phyloP scores from a whole-genome alignment of 345 rosid species.

The Capsella bursapastoris region DNA sequence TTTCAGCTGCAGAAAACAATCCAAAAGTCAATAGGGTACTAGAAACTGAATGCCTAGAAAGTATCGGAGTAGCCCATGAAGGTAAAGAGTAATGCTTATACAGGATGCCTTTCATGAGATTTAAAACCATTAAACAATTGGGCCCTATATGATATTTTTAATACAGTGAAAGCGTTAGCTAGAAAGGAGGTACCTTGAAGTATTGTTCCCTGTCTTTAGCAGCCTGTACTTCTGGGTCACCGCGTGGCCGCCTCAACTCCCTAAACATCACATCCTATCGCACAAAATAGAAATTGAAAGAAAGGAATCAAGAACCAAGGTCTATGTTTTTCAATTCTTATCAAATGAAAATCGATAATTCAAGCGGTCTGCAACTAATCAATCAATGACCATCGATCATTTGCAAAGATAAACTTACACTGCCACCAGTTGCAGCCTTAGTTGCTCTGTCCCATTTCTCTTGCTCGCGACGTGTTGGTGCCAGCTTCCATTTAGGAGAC shows the following conservation, averaged over 20 bases:
- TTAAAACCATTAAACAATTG: not conserved
- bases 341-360: not conserved
- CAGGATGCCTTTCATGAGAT: not conserved
- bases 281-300: slow-evolving; percentile 11
- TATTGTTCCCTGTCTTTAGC: slow-evolving; percentile 81
- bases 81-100: slow-evolving; percentile 13
- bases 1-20: slow-evolving; percentile 66
- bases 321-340: not conserved
- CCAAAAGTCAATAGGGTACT: slow-evolving; percentile 15
- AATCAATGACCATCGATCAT: not conserved
- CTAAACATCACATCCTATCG: slow-evolving; percentile 71
- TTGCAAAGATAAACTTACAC: slow-evolving; percentile 55
- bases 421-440: slow-evolving; percentile 89
- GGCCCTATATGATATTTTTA: not conserved
- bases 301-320: slow-evolving; percentile 31
- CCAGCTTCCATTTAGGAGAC: slow-evolving; percentile 64
- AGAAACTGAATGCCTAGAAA: not conserved
- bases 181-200: slow-evolving; percentile 55
- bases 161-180: slow-evolving; percentile 1
- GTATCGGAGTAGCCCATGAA: not conserved
- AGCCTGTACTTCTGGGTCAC: slow-evolving; percentile 77
- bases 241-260: slow-evolving; percentile 67
- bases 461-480: slow-evolving; percentile 86
- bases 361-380: not conserved
- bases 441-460: slow-evolving; percentile 93